Base-by-base conservation (phyloP, 2,329 filamentous ascomycete species). In the Ilyonectria mors-panacis region DNA sequence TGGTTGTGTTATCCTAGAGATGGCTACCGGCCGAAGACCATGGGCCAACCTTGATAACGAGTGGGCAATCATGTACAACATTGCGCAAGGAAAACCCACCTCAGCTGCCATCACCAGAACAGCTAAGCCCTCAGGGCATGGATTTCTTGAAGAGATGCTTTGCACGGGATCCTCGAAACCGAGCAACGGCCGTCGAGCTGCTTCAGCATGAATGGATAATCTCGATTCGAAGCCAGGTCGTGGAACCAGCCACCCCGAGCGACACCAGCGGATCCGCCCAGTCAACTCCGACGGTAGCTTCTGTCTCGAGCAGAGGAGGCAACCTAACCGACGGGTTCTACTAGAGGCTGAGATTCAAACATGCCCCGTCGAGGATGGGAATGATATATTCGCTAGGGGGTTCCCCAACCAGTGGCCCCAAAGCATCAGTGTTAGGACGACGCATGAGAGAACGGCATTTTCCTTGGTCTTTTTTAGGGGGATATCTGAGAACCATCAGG, bases 31-130 rank as follows among this genome's bases (percentile, higher is more conserved):
- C 21, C 90, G 94, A 69, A 91, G 95, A 17, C 96, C 96, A 1
- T 99, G 96, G 96, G 94, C 94, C 28, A 94, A 92, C 71, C 90
- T 98, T 53, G 96, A 99, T 84, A 99, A 99, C 78, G 96, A 99
- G 81, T 99, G 95, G 94, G 96, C 96, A 47, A 98, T 99, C 83
- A 99, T 99, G 96, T 99, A 98, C 87, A 98, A 98, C 84, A 99
- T 99, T 77, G 96, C 96, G 1, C 95, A 97, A 79, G 96, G 96
- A 71, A 71, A 97, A 98, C 75, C 93, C 94, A 55, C 96, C 96
- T 6, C 92, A 94, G 78, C 86, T 98, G 63, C 96, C 96, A 2
- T 87, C 89, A 1, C 79, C 85, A 1, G 95, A 98, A 59, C 95
- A 98, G 81, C 88, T 99, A 70, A 96, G 93, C 76, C 88, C 91